These are phyloP conservation scores for Polytolypa hystricis DNA, from an alignment of 2,329 filamentous ascomycete genomes.

Conservation along the genomic window DNA sequence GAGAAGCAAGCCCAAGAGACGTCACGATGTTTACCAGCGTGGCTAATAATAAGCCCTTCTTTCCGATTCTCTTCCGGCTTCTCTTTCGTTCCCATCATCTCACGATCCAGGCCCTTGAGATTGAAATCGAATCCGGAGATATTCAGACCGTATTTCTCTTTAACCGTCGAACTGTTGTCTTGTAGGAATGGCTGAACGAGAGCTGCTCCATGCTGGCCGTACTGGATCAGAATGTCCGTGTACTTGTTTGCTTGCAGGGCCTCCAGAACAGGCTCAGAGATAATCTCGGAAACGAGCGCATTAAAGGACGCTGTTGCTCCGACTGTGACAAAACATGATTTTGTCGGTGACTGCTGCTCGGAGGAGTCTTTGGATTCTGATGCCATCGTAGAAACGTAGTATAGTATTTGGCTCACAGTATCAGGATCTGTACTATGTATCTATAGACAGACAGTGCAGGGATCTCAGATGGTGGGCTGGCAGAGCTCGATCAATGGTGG, in stretches of 20 bases:
- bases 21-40: constrained; percentile 56
- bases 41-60: constrained; percentile 70
- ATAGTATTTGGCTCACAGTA: no score
- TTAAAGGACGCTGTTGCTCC: constrained; percentile 83
- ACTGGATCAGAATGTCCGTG: constrained; percentile 66
- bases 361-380: constrained; percentile 15
- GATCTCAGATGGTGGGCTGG: no score
- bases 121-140: constrained; percentile 59
- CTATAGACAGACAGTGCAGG: no score
- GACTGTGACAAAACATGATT: constrained; percentile 71
- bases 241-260: constrained; percentile 51
- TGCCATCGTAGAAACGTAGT: no score
- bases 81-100: constrained; percentile 47
- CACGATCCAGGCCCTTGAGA: constrained; percentile 43
- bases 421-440: no score
- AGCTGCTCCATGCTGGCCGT: constrained; percentile 54
- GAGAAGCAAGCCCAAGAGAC: not conserved
- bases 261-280: constrained; percentile 52
- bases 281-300: constrained; percentile 54
- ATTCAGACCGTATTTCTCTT: constrained; percentile 30
- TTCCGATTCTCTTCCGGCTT: constrained; percentile 25
- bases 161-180: constrained; percentile 16
- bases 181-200: constrained; percentile 38
- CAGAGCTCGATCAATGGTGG: no score
- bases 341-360: constrained; percentile 21